phyloP scores from a whole-genome alignment of 2,329 filamentous ascomycete genomes.

The Colletotrichum eleusines region DNA sequence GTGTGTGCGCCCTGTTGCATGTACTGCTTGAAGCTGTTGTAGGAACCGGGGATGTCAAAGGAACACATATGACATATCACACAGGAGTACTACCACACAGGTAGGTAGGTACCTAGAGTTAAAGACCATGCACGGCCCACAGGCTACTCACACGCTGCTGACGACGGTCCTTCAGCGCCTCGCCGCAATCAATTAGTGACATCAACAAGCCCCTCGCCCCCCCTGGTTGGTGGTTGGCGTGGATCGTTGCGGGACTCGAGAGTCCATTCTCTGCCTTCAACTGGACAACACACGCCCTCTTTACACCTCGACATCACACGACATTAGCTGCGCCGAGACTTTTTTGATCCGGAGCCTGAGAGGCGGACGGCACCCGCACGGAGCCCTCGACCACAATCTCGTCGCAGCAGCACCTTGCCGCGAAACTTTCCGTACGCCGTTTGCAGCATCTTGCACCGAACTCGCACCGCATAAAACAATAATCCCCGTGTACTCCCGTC shows the following conservation, averaged over 20 bases:
- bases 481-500: slow-evolving; percentile 14
- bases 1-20: neutral
- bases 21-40: neutral
- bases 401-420: neutral
- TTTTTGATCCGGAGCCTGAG: slow-evolving; percentile 3
- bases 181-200: slow-evolving; percentile 35
- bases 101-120: neutral
- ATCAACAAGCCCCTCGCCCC: slow-evolving; percentile 31
- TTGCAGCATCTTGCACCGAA: slow-evolving; percentile 19
- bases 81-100: neutral
- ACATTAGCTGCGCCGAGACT: slow-evolving; percentile 22
- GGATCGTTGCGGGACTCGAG: slow-evolving; percentile 28
- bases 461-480: slow-evolving; percentile 27
- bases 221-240: slow-evolving; percentile 6
- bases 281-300: slow-evolving; percentile 3
- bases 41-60: neutral
- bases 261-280: slow-evolving; percentile 7
- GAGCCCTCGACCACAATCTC: neutral
- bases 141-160: neutral
- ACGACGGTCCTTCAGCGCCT: slow-evolving; percentile 6
- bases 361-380: slow-evolving; percentile 1
- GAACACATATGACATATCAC: neutral
- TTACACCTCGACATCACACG: slow-evolving; percentile 27
- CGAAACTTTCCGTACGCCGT: slow-evolving; percentile 31
- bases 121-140: slow-evolving; percentile 25